These are phyloP conservation scores for Oemleria cerasiformis DNA, from an alignment of 306 rosid genomes.

Conservation along the genomic window DNA sequence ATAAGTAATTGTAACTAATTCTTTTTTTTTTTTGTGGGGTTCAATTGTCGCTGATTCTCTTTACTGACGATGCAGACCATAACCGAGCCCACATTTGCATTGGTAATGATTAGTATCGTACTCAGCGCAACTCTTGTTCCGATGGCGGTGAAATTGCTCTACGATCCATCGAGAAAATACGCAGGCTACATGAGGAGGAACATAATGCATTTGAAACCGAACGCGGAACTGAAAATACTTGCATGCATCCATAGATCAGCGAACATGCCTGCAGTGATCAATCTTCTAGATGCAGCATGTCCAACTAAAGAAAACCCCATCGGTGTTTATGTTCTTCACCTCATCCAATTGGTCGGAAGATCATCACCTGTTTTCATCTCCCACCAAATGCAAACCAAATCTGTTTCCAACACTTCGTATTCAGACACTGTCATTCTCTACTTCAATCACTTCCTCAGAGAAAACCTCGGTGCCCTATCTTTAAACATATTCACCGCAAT, in stretches of 20 bases:
- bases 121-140: conserved; percentile 32
- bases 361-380: conserved; percentile 42
- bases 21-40: background rate
- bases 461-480: conserved; percentile 16
- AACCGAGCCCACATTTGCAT: background rate
- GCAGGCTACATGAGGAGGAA: conserved; percentile 46
- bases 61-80: conserved; percentile 28
- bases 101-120: conserved; percentile 23
- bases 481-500: conserved; percentile 44
- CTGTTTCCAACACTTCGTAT: conserved; percentile 29
- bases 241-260: conserved; percentile 37
- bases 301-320: conserved; percentile 41
- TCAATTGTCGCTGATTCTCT: background rate
- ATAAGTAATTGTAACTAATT: too few relatives aligned
- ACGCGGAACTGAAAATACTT: conserved; percentile 32
- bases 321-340: conserved; percentile 39
- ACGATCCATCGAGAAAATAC: conserved; percentile 54
- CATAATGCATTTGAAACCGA: conserved; percentile 25
- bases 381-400: conserved; percentile 32
- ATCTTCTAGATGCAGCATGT: conserved; percentile 35
- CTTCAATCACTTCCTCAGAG: conserved; percentile 35
- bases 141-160: conserved; percentile 30
- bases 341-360: conserved; percentile 49
- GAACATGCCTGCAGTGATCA: conserved; percentile 30
- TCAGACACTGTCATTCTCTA: conserved; percentile 40